Conservation (phyloP, 495 filamentous ascomycete genomes). For the Choiromyces venosus region DNA sequence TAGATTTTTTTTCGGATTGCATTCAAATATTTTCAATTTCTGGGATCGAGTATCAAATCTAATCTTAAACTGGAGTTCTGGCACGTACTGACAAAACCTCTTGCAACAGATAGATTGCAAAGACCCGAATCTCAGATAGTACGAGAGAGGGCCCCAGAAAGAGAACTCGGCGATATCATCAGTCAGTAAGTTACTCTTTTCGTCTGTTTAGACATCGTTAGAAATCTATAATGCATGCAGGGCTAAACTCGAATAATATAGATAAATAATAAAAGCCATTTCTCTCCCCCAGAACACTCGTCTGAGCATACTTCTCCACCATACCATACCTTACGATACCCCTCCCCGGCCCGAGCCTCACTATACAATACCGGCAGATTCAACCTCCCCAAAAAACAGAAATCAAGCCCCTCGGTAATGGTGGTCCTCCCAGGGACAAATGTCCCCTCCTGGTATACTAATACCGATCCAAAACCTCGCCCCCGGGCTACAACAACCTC, state of each 20-base stretch:
- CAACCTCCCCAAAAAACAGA: background rate
- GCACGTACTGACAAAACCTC: background rate
- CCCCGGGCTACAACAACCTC: background rate
- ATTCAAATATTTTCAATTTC: no score
- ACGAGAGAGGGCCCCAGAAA: background rate
- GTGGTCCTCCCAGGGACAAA: background rate
- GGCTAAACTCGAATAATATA: background rate
- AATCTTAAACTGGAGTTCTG: background rate
- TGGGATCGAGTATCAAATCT: no score
- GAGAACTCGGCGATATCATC: background rate
- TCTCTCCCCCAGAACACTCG: background rate
- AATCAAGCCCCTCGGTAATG: background rate
- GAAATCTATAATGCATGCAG: no score
- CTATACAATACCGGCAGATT: background rate
- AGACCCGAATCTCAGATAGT: background rate
- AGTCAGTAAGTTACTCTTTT: background rate
- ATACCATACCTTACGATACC: background rate
- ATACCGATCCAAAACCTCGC: background rate
- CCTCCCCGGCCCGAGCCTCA: no score
- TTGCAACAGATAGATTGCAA: background rate
- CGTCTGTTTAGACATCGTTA: background rate
- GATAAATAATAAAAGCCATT: background rate
- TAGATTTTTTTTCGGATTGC: no score
- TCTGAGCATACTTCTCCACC: background rate
- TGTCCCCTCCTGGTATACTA: background rate